A percentile compares a stretch with the other conserved stretches of the same genome.
phyloP scores from a whole-genome alignment of 805 yeast genomes.

The Jamesozyma gamospora region DNA sequence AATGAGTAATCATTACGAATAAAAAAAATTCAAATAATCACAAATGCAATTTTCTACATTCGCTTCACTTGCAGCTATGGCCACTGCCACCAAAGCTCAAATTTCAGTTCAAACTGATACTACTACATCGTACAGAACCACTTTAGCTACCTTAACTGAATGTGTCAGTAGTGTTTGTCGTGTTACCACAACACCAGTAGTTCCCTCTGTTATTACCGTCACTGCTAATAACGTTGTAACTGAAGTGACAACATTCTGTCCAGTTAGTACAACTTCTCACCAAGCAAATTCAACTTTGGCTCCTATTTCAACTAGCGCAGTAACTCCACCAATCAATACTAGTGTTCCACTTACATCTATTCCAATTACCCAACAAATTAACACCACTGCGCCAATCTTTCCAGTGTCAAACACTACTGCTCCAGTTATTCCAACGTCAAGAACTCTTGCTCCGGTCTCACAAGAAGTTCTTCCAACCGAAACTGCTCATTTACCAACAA shows the following conservation, averaged over 20 bases:
- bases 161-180: slow-evolving; percentile 28
- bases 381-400: slow-evolving; percentile 21
- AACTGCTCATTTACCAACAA: slow-evolving; percentile 1
- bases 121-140: slow-evolving; percentile 16
- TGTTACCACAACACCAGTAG: slow-evolving; percentile 28
- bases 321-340: slow-evolving; percentile 22
- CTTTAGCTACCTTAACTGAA: slow-evolving; percentile 30
- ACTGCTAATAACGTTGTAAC: slow-evolving; percentile 24
- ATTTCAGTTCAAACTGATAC: slow-evolving; percentile 22
- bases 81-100: slow-evolving; percentile 24
- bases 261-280: slow-evolving; percentile 19
- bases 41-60: slow-evolving; percentile 35
- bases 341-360: slow-evolving; percentile 14
- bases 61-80: slow-evolving; percentile 30
- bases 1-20: background rate
- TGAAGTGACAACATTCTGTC: slow-evolving; percentile 27
- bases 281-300: slow-evolving; percentile 23
- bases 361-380: slow-evolving; percentile 1
- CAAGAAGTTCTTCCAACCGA: slow-evolving; percentile 14
- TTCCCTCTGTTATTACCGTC: slow-evolving; percentile 30
- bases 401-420: slow-evolving; percentile 24
- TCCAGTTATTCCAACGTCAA: background rate
- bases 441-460: slow-evolving; percentile 19
- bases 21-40: background rate
- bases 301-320: slow-evolving; percentile 21